Conservation (phyloP, 345 rosid species). For the Rhodomyrtus tomentosa region DNA sequence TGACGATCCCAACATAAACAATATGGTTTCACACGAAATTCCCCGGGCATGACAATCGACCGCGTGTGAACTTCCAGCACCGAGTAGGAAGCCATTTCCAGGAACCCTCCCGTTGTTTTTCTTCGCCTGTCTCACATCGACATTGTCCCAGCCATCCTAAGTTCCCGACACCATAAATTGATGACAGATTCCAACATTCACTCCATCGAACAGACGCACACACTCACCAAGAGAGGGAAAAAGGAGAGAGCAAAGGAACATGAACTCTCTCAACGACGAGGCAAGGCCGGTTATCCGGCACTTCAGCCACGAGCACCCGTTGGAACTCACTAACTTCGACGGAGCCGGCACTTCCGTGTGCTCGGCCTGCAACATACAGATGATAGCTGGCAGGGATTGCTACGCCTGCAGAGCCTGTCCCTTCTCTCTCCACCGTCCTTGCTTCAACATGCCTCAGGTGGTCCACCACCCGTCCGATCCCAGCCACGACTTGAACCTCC, state of each 20-base stretch:
- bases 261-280: neutral
- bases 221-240: neutral
- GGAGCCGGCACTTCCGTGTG: neutral
- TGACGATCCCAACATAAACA: neutral
- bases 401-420: neutral
- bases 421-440: neutral
- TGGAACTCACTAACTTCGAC: neutral
- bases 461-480: neutral
- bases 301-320: neutral
- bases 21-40: neutral
- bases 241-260: neutral
- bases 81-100: neutral
- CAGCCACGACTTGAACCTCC: neutral
- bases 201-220: neutral
- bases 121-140: neutral
- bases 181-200: neutral
- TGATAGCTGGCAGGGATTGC: neutral
- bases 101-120: neutral
- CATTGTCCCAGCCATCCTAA: neutral
- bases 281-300: neutral
- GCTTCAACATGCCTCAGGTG: slow-evolving; percentile 2
- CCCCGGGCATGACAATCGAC: neutral
- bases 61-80: neutral
- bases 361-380: neutral
- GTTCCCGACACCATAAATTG: neutral